Conservation (phyloP, 331 rosid species). For the Rosa hybrid region DNA sequence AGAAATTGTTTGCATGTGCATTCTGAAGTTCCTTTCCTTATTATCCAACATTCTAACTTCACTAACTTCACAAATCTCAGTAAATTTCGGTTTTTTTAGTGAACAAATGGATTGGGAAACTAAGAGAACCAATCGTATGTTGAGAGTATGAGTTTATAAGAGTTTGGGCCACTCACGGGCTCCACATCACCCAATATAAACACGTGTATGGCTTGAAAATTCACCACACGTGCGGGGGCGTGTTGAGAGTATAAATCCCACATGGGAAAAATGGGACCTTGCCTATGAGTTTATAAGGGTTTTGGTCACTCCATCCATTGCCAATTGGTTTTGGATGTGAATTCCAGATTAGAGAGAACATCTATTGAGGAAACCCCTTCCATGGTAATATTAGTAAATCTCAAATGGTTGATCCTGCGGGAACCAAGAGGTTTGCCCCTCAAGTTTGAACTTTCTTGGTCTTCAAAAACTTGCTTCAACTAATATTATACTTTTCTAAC, state of each 20-base stretch:
- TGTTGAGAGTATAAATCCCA: too few relatives aligned
- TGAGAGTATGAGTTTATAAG: too few relatives aligned
- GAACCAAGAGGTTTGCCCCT: background rate
- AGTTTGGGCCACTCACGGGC: too few relatives aligned
- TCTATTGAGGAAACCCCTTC: background rate
- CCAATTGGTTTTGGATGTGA: too few relatives aligned
- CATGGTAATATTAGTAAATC: background rate
- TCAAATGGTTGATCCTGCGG: background rate
- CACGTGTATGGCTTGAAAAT: too few relatives aligned
- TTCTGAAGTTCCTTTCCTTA: background rate
- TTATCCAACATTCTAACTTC: background rate
- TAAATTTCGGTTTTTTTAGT: background rate
- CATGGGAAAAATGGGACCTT: too few relatives aligned
- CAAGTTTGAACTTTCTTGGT: background rate
- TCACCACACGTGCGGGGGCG: too few relatives aligned
- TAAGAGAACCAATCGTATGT: background rate
- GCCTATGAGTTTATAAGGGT: too few relatives aligned
- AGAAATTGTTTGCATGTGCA: background rate
- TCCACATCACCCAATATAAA: too few relatives aligned
- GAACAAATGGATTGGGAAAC: background rate
- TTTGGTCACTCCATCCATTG: too few relatives aligned
- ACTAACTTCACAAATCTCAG: background rate
- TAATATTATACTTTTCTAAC: too few relatives aligned
- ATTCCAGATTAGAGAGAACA: too few relatives aligned
- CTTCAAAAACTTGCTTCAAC: background rate